Base-by-base conservation (phyloP, 2,329 filamentous ascomycete species). In the Verticillium nubilum region DNA sequence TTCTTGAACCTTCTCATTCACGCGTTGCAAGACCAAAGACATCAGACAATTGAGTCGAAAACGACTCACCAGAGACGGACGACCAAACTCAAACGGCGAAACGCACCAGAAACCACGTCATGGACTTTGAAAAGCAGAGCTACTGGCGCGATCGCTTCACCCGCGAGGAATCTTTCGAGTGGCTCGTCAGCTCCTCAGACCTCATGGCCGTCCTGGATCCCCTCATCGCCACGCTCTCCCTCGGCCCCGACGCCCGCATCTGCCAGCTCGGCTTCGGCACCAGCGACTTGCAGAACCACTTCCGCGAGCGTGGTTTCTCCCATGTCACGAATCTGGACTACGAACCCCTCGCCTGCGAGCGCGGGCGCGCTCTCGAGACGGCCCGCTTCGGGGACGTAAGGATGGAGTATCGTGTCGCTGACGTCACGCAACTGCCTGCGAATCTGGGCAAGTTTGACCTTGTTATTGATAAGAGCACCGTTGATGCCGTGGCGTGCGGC, bases 91-190 rank as follows among this genome's bases (percentile, higher is more conserved):
- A 23, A 6, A 25, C n/a, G 13, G 7, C 13, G 9, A 31, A 7
- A 3, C 29, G 9, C 29, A 31, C 5, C 9, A 13, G 29, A 13
- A 13, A 31, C 29, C 15, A 35, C 29, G 35, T 4, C 31, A 57
- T 57, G 56, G 74, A 80, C 58, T 82, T 78, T 59, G 79, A 81
- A 35, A 76, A 80, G 47, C 76, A 79, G 64, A 75, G 73, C 61
- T 82, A 82, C 66, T 82, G 80, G 80, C 76, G 72, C 58, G 61
- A 73, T 5, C 76, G 80, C 27, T 82, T 82, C 70, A 59, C 68
- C 17, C 69, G 69, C 15, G 79, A 82, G 64, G 71, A 68, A 5
- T 66, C 72, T 10, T 82, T 81, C 59, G 80, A 82, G 64, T 82
- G 80, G 79, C 73, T 82, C 17, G 62, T 73, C 15, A 61, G 75